phyloP scores from a whole-genome alignment of 2,329 filamentous ascomycete genomes.

The Knoxdaviesia capensis region DNA sequence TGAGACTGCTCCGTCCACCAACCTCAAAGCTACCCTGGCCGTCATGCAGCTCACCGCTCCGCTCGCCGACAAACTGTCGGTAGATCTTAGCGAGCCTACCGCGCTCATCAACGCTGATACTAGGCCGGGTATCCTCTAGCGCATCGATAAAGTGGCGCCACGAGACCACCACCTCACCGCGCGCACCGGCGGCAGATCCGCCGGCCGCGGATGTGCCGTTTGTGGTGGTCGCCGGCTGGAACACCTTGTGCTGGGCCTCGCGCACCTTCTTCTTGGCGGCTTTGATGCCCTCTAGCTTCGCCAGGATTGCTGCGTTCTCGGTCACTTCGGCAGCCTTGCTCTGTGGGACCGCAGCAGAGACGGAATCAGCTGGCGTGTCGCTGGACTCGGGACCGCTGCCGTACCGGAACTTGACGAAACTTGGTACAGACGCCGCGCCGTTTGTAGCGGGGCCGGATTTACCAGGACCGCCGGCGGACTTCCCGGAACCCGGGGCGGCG shows the following conservation, averaged over 20 bases:
- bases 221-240: conserved; percentile 10
- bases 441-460: too few species aligned
- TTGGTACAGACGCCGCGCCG: conserved; percentile 12
- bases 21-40: conserved; percentile 84
- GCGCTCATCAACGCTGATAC: conserved; percentile 64
- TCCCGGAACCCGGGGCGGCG: conserved; percentile 8
- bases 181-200: not conserved
- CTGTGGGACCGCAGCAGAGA: conserved; percentile 18
- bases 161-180: conserved; percentile 52
- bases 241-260: conserved; percentile 15
- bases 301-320: conserved; percentile 57
- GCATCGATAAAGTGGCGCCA: conserved; percentile 72
- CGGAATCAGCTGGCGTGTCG: conserved; percentile 3
- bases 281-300: conserved; percentile 70
- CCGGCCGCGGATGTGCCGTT: not conserved
- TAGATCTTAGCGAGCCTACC: conserved; percentile 64
- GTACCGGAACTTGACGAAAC: conserved; percentile 72
- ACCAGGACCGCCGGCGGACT: conserved; percentile 8
- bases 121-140: conserved; percentile 57
- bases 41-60: conserved; percentile 88
- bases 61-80: conserved; percentile 73
- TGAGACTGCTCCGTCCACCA: conserved; percentile 79
- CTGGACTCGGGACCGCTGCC: conserved; percentile 32
- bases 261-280: conserved; percentile 22
- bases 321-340: conserved; percentile 38